Conservation (phyloP, 805 yeast species). For the Suhomyces tanzawaensis region DNA sequence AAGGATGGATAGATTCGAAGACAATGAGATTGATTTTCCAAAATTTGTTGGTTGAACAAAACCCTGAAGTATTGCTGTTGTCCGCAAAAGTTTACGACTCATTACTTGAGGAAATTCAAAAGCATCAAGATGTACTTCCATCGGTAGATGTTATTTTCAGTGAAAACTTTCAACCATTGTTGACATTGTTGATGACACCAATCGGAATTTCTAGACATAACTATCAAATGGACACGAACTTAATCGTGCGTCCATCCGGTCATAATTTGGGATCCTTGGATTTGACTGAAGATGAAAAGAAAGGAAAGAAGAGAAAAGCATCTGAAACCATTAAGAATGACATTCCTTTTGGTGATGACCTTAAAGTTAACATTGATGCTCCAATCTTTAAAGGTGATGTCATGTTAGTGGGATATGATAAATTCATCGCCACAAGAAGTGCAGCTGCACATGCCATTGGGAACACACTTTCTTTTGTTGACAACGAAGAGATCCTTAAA, state of each 20-base stretch:
- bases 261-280: constrained; percentile 29
- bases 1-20: constrained; percentile 76
- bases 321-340: constrained; percentile 10
- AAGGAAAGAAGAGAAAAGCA: constrained; percentile 50
- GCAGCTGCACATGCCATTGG: constrained; percentile 79
- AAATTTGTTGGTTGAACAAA: constrained; percentile 86
- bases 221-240: constrained; percentile 75
- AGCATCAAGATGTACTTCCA: constrained; percentile 27
- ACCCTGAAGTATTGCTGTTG: constrained; percentile 61
- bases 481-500: constrained; percentile 35
- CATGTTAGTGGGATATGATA: constrained; percentile 73
- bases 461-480: constrained; percentile 50
- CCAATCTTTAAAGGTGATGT: constrained; percentile 92
- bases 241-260: constrained; percentile 80
- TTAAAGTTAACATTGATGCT: constrained; percentile 83
- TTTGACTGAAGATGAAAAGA: constrained; percentile 24
- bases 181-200: constrained; percentile 82
- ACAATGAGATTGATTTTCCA: constrained; percentile 78
- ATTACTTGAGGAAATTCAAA: constrained; percentile 47
- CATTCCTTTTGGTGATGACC: constrained; percentile 52
- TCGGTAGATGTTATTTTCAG: constrained; percentile 52
- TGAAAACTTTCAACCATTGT: constrained; percentile 56
- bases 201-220: constrained; percentile 89
- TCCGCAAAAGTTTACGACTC: constrained; percentile 61
- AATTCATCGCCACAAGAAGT: constrained; percentile 70